Conservation (phyloP, 257 asterid species). For the Vinca minor region DNA sequence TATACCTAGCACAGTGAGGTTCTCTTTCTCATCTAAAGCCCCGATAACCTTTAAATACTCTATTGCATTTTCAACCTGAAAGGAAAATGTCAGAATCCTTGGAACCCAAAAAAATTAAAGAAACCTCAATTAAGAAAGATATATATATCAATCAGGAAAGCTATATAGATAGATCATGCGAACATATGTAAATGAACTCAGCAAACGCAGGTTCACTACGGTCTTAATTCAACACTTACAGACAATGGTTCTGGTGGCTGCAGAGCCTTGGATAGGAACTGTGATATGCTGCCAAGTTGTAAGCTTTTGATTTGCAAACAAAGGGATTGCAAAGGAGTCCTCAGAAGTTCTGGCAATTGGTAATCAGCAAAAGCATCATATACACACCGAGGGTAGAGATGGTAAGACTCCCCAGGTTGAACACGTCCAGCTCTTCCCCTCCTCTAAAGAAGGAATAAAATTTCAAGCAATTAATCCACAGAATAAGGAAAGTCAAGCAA, state of each 20-base stretch:
- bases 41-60: constrained; percentile 79
- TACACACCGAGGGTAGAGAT: constrained; percentile 84
- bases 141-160: not conserved
- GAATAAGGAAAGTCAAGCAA: not conserved
- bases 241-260: constrained; percentile 86
- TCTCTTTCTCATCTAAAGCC: constrained; percentile 79
- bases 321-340: constrained; percentile 93
- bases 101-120: constrained; percentile 16
- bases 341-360: constrained; percentile 90
- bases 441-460: constrained; percentile 48
- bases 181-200: not conserved
- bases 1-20: constrained; percentile 74
- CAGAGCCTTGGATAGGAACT: constrained; percentile 78
- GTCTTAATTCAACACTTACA: constrained; percentile 32
- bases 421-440: constrained; percentile 99
- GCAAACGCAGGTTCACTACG: not conserved
- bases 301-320: constrained; percentile 93
- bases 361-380: constrained; percentile 83
- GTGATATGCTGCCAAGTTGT: constrained; percentile 81
- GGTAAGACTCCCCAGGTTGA: constrained; percentile 96
- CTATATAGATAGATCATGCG: not conserved
- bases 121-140: not conserved
- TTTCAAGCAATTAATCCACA: constrained; percentile 12
- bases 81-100: constrained; percentile 19
- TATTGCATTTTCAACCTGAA: constrained; percentile 84